Evolutionary conservation across 805 yeast genomes (phyloP).

Genomic region (Lachancea thermotolerans): DNA sequence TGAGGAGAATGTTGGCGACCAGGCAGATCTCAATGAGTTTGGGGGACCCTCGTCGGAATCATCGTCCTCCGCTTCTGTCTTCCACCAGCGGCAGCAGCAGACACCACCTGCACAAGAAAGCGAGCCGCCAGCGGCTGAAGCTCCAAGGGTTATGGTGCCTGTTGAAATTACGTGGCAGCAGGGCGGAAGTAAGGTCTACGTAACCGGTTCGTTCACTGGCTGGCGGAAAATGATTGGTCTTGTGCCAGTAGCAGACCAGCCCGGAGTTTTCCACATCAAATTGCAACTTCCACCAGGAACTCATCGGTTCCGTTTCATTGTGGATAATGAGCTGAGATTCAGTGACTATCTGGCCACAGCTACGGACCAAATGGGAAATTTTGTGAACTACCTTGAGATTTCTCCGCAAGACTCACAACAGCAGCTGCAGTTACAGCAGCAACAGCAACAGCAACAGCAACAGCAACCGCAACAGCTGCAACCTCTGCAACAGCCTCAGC

Average conservation of each 20-base stretch:
- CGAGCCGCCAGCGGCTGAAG: background rate
- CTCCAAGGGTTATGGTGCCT: conserved; percentile 31
- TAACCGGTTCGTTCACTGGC: conserved; percentile 95
- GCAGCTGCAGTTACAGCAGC: conserved; percentile 6
- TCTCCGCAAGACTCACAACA: conserved; percentile 30
- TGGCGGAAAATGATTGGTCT: conserved; percentile 98
- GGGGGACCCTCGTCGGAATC: conserved; percentile 3
- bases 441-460: conserved; percentile 1
- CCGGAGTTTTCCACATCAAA: conserved; percentile 49
- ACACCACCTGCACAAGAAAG: background rate
- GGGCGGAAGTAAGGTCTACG: conserved; percentile 94
- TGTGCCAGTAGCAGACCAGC: conserved; percentile 34
- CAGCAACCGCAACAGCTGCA: conserved; percentile 8
- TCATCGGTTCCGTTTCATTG: conserved; percentile 87
- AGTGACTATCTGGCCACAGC: conserved; percentile 92
- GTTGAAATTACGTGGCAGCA: conserved; percentile 86
- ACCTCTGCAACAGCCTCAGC: background rate
- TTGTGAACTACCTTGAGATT: conserved; percentile 82
- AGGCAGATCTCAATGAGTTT: conserved; percentile 1
- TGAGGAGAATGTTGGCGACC: conserved; percentile 14
- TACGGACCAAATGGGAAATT: conserved; percentile 93
- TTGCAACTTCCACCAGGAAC: conserved; percentile 83
- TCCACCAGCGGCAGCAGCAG: conserved; percentile 8
- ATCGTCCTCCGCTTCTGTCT: conserved; percentile 5
- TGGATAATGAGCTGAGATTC: conserved; percentile 85